These are phyloP conservation scores for Pyrus hybrid DNA, from an alignment of 331 rosid genomes.

Conservation along the genomic window DNA sequence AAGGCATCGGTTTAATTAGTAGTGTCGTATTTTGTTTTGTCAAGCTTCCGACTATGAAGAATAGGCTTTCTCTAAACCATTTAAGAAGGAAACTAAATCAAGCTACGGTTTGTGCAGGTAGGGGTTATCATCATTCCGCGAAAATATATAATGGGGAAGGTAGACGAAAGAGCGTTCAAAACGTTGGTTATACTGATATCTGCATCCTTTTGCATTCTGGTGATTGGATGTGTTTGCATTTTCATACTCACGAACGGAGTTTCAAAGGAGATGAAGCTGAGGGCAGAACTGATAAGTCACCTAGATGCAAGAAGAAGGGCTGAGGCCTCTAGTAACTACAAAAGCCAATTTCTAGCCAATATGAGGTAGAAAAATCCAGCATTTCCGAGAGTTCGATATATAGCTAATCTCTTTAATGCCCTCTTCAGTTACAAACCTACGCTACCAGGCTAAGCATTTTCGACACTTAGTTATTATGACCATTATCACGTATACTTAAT, in stretches of 20 bases:
- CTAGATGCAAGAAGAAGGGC: constrained; percentile 98
- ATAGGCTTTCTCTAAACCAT: neutral
- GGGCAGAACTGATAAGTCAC: constrained; percentile 92
- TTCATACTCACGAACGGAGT: constrained; percentile 94
- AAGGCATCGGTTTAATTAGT: neutral
- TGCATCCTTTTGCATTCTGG: constrained; percentile 78
- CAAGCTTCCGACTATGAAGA: neutral
- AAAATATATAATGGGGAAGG: constrained; percentile 93
- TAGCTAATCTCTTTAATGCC: neutral
- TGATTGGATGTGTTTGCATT: constrained; percentile 90
- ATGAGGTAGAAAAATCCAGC: constrained; percentile 62
- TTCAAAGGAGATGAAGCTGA: constrained; percentile 95
- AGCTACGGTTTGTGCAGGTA: constrained; percentile 55
- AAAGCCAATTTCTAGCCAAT: constrained; percentile 95
- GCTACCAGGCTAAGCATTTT: neutral
- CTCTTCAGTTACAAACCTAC: neutral
- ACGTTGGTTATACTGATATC: constrained; percentile 90
- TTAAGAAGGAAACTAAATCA: neutral
- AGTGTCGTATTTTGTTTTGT: neutral
- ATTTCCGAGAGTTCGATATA: neutral
- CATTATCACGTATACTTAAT: neutral
- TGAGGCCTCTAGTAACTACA: constrained; percentile 94
- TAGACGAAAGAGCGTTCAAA: constrained; percentile 90
- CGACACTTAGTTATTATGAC: too few species aligned
- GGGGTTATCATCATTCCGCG: constrained; percentile 95